Conservation (phyloP, 2,329 filamentous ascomycete genomes). For the Aspergillus sclerotialis region DNA sequence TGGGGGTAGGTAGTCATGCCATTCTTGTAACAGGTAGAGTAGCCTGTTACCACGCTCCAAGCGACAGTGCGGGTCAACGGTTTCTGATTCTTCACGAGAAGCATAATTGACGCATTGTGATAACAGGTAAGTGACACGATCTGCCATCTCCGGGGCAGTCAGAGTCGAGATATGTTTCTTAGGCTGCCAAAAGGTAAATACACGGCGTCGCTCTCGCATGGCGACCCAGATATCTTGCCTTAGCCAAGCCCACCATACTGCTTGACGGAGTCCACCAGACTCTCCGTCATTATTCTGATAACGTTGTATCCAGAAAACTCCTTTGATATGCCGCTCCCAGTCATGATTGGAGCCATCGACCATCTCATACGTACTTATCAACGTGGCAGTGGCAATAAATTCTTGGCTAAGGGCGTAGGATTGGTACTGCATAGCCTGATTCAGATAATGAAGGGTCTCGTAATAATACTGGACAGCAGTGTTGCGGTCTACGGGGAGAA, state of each 20-base stretch:
- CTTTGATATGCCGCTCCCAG: slow-evolving; percentile 58
- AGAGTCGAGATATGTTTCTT: slow-evolving; percentile 43
- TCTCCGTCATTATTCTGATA: slow-evolving; percentile 56
- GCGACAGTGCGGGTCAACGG: slow-evolving; percentile 35
- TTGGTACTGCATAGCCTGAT: slow-evolving; percentile 52
- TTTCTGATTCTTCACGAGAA: slow-evolving; percentile 44
- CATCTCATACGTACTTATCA: slow-evolving; percentile 61
- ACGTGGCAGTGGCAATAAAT: slow-evolving; percentile 51
- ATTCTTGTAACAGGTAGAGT: slow-evolving; percentile 45
- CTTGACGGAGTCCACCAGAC: slow-evolving; percentile 48
- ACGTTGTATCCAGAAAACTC: slow-evolving; percentile 61
- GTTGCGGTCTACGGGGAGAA: slow-evolving; percentile 25
- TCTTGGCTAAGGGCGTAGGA: slow-evolving; percentile 53
- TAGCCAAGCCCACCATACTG: slow-evolving; percentile 61
- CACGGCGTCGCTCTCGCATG: slow-evolving; percentile 50
- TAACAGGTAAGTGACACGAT: slow-evolving; percentile 48
- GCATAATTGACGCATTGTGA: slow-evolving; percentile 54
- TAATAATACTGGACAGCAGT: slow-evolving; percentile 51
- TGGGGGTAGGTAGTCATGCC: slow-evolving; percentile 37
- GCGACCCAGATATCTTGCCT: slow-evolving; percentile 61
- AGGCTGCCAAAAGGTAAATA: slow-evolving; percentile 54
- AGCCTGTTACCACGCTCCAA: slow-evolving; percentile 42
- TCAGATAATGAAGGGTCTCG: slow-evolving; percentile 56
- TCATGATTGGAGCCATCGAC: slow-evolving; percentile 50
- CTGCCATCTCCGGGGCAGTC: slow-evolving; percentile 48